Percentiles rank a stretch among this genome's conserved stretches.
phyloP scores from a whole-genome alignment of 2,329 filamentous ascomycete genomes.

The Colletotrichum sp. region DNA sequence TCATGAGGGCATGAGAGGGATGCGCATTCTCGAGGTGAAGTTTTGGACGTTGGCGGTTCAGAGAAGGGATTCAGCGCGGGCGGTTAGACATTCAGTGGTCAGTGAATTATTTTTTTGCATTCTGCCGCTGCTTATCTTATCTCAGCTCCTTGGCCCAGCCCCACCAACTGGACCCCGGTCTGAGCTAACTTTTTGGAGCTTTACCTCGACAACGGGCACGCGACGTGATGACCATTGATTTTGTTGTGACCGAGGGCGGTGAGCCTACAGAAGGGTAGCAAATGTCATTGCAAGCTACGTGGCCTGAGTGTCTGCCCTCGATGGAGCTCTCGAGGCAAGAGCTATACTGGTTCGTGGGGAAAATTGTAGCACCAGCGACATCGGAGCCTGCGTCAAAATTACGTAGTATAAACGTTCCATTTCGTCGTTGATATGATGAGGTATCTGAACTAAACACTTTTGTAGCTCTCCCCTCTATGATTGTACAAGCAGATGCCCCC shows the following conservation, averaged over 20 bases:
- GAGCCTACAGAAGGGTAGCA: not conserved
- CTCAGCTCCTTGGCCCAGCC: not conserved
- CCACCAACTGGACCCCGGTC: not conserved
- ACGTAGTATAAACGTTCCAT: constrained; percentile 6
- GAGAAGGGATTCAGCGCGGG: not conserved
- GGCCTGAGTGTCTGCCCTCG: not conserved
- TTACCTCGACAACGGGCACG: not conserved
- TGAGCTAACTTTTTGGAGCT: not conserved
- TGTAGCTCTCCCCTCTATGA: constrained; percentile 19
- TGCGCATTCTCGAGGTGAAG: not conserved
- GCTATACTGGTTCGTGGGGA: not conserved
- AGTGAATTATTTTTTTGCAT: constrained; percentile 10
- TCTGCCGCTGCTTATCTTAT: constrained; percentile 20
- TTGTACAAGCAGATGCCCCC: constrained; percentile 20
- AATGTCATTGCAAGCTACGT: not conserved
- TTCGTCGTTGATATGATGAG: constrained; percentile 18
- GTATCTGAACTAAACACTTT: constrained; percentile 23
- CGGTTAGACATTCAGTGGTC: not conserved
- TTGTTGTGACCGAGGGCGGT: not conserved
- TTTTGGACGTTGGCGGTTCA: not conserved
- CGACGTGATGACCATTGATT: not conserved
- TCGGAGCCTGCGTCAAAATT: not conserved
- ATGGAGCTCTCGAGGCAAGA: not conserved
- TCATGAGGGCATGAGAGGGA: not conserved
- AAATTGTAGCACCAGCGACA: not conserved